Percentiles rank a stretch among this genome's conserved stretches.
phyloP scores from a whole-genome alignment of 768 basidiomycete genomes.

The Amanita subjunquillea region DNA sequence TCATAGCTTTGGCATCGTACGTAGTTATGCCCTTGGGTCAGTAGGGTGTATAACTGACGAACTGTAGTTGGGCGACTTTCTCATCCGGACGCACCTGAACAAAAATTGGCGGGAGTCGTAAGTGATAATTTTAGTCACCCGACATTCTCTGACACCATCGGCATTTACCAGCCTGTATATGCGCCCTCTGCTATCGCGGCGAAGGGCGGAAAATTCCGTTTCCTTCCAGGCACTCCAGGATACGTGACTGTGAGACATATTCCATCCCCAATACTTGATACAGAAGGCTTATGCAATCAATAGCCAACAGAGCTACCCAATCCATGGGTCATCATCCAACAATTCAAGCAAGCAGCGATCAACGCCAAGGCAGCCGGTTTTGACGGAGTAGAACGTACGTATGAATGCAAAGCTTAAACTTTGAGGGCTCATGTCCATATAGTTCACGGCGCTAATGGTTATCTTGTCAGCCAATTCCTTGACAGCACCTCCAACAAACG shows the following conservation, averaged over 20 bases:
- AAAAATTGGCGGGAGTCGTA: constrained; percentile 24
- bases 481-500: constrained; percentile 37
- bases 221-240: constrained; percentile 25
- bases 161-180: constrained; percentile 27
- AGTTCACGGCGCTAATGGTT: constrained; percentile 37
- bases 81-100: constrained; percentile 28
- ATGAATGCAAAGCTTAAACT: background rate
- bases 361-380: constrained; percentile 43
- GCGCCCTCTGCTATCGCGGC: constrained; percentile 34
- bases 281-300: background rate
- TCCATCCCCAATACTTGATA: background rate
- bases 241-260: constrained; percentile 25
- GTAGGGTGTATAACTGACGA: background rate
- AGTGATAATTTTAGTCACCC: background rate
- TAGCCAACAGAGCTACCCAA: constrained; percentile 34
- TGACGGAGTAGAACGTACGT: constrained; percentile 41
- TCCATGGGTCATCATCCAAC: constrained; percentile 25
- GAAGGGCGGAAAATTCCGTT: constrained; percentile 29
- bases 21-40: background rate
- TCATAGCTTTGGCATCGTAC: constrained; percentile 28
- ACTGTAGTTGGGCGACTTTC: constrained; percentile 22
- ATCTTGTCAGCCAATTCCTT: constrained; percentile 40
- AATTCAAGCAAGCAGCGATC: constrained; percentile 32
- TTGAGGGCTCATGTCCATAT: background rate
- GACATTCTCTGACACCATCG: background rate